These are phyloP conservation scores for Aaosphaeria pasadenensis DNA, from an alignment of 2,329 filamentous ascomycete species.

Conservation along the genomic window DNA sequence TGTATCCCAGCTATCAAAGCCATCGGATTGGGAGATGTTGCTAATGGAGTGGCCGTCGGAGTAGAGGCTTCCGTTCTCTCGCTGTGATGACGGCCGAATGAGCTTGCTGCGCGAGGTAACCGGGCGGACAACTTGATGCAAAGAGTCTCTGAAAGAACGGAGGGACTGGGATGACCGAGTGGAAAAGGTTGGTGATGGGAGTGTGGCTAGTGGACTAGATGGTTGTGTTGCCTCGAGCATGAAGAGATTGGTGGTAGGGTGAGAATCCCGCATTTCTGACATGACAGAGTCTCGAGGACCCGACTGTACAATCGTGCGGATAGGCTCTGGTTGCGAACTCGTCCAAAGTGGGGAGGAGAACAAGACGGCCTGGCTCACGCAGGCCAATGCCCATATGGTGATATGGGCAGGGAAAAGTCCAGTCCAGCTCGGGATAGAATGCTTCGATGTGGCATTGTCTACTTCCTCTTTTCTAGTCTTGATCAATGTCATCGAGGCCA, in stretches of 20 bases:
- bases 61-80: conserved; percentile 31
- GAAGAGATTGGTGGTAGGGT: conserved; percentile 21
- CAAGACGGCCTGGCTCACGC: conserved; percentile 24
- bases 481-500: conserved; percentile 25
- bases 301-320: conserved; percentile 12
- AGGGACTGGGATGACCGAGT: conserved; percentile 33
- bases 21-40: conserved; percentile 48
- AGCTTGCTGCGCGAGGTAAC: conserved; percentile 36
- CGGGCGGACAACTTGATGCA: conserved; percentile 37
- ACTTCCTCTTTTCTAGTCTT: conserved; percentile 20
- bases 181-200: conserved; percentile 37
- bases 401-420: conserved; percentile 34
- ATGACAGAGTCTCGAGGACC: conserved; percentile 34
- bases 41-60: conserved; percentile 33
- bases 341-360: conserved; percentile 27
- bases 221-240: conserved; percentile 19
- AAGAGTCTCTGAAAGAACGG: conserved; percentile 33
- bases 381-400: conserved; percentile 30
- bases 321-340: conserved; percentile 11
- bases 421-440: conserved; percentile 18
- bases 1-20: conserved; percentile 75
- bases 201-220: conserved; percentile 22
- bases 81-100: conserved; percentile 28
- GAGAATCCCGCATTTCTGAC: conserved; percentile 28
- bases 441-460: conserved; percentile 7